Percentiles rank a stretch among this genome's conserved stretches.
Conservation (phyloP, 345 rosid species). For the Brassica cretica region DNA sequence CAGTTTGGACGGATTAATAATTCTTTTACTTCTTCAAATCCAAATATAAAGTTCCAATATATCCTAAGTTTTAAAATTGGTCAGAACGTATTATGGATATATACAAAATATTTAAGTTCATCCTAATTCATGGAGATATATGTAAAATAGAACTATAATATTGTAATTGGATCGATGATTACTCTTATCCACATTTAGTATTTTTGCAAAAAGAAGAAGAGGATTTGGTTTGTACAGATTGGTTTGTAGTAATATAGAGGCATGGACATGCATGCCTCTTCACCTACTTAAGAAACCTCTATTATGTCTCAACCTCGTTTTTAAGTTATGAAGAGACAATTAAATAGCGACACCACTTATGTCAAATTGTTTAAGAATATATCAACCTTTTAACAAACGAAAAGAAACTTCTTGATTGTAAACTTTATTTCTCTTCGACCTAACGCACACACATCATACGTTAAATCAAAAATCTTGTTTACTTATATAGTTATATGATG, state of each 20-base stretch:
- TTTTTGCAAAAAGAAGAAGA: background rate
- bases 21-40: background rate
- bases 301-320: conserved; percentile 27
- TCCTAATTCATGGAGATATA: background rate
- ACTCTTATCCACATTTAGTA: background rate
- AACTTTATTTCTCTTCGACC: background rate
- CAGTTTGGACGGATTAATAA: background rate
- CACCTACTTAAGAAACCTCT: conserved; percentile 35
- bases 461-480: background rate
- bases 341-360: conserved; percentile 26
- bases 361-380: conserved; percentile 16
- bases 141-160: background rate
- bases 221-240: conserved; percentile 23
- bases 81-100: background rate
- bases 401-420: background rate
- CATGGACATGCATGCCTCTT: conserved; percentile 38
- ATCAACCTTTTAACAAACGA: conserved; percentile 10
- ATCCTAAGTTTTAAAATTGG: background rate
- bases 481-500: background rate
- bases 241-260: conserved; percentile 32
- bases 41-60: background rate
- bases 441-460: conserved; percentile 1
- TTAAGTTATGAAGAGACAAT: conserved; percentile 31
- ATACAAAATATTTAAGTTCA: background rate
- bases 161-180: background rate